These are phyloP conservation scores for Aspergillus unguis DNA, from an alignment of 2,329 filamentous ascomycete species.

Conservation along the genomic window DNA sequence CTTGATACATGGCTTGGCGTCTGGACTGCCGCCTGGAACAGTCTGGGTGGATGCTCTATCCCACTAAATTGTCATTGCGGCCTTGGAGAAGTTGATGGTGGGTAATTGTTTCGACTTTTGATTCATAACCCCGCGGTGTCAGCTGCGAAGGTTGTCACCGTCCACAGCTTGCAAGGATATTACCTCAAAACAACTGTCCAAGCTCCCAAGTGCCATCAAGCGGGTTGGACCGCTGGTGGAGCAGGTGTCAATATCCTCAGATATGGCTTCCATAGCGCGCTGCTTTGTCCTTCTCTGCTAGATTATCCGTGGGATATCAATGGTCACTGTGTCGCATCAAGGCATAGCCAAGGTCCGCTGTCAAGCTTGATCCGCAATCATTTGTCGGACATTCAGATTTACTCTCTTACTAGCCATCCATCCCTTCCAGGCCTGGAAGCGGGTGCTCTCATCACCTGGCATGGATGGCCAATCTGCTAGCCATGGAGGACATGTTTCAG, in stretches of 20 bases:
- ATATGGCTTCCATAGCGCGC: too few species aligned
- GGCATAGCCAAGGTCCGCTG: background rate
- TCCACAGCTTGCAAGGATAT: too few species aligned
- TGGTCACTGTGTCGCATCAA: background rate
- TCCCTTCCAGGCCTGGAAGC: slow-evolving; percentile 68
- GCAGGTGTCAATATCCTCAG: too few species aligned
- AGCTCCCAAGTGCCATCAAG: too few species aligned
- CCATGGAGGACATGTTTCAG: slow-evolving; percentile 72
- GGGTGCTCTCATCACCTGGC: slow-evolving; percentile 35
- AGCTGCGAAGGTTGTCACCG: too few species aligned
- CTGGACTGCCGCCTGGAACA: slow-evolving; percentile 35
- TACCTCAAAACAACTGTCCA: too few species aligned
- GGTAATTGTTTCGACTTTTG: too few species aligned
- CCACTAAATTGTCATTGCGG: too few species aligned
- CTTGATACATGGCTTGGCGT: slow-evolving; percentile 11
- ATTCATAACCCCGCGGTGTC: too few species aligned
- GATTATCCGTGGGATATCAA: background rate
- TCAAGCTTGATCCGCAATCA: slow-evolving; percentile 42
- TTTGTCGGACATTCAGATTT: slow-evolving; percentile 90
- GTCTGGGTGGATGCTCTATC: background rate
- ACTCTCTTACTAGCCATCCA: slow-evolving; percentile 89
- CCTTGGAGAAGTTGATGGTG: too few species aligned
- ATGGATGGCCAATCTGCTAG: slow-evolving; percentile 69
- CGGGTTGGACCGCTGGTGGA: too few species aligned
- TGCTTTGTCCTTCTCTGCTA: background rate